These are phyloP conservation scores for Cyathus striatus DNA, from an alignment of 768 basidiomycete genomes.

Conservation along the genomic window DNA sequence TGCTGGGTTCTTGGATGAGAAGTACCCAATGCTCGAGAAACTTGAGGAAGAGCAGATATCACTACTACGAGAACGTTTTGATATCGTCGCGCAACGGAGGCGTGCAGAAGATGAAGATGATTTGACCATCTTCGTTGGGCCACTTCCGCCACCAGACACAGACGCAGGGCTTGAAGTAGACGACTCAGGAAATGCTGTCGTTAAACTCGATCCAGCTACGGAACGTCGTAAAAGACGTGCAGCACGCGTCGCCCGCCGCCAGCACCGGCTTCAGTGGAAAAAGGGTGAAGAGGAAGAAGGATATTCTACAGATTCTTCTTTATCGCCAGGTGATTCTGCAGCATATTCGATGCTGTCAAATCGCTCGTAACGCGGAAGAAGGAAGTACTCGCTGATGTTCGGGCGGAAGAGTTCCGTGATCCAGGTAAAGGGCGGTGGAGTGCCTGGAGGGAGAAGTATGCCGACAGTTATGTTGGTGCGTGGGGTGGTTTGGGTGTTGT, in stretches of 20 bases:
- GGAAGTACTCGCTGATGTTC: slow-evolving; percentile 74
- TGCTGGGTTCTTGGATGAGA: slow-evolving; percentile 84
- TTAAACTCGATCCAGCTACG: slow-evolving; percentile 38
- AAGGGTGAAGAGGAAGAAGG: slow-evolving; percentile 59
- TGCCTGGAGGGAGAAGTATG: slow-evolving; percentile 71
- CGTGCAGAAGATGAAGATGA: slow-evolving; percentile 79
- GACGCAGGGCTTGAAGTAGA: slow-evolving; percentile 36
- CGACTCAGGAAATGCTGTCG: slow-evolving; percentile 53
- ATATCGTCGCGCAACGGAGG: slow-evolving; percentile 66
- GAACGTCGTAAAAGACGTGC: slow-evolving; percentile 50
- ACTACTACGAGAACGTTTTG: slow-evolving; percentile 66
- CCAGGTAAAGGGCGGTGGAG: slow-evolving; percentile 63
- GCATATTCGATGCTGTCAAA: slow-evolving; percentile 65
- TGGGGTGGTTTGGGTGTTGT: slow-evolving; percentile 90
- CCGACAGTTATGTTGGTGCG: slow-evolving; percentile 81
- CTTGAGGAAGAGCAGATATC: slow-evolving; percentile 73
- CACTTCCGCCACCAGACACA: slow-evolving; percentile 26
- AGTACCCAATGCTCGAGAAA: slow-evolving; percentile 78
- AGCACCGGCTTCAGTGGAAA: slow-evolving; percentile 28
- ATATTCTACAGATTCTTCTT: slow-evolving; percentile 79
- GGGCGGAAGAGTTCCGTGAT: slow-evolving; percentile 78
- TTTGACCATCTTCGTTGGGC: slow-evolving; percentile 62
- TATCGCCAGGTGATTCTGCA: slow-evolving; percentile 58
- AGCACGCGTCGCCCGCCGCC: slow-evolving; percentile 54
- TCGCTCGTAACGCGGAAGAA: slow-evolving; percentile 46